Percentiles rank a stretch among this genome's conserved stretches.
phyloP scores from a whole-genome alignment of 108 stramenopile species.

The Skeletonema potamos region DNA sequence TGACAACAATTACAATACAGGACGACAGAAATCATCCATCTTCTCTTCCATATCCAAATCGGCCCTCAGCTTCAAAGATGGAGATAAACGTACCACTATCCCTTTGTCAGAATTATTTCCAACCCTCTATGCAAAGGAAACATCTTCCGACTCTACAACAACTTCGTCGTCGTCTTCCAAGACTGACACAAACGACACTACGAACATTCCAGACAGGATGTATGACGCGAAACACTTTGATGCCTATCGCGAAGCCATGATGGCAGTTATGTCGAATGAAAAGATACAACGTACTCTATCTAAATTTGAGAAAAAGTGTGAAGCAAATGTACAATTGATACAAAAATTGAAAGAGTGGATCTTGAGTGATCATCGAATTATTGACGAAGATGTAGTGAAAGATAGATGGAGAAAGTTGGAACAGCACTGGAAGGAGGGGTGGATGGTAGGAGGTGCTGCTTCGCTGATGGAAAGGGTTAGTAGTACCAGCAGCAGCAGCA shows the following conservation, averaged over 20 bases:
- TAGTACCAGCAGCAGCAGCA: too few relatives aligned
- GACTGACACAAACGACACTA: not conserved
- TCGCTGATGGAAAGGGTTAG: not conserved
- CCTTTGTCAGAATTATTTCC: slow-evolving; percentile 19
- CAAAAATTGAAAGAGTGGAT: slow-evolving; percentile 26
- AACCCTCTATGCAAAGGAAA: slow-evolving; percentile 13
- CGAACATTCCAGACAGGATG: slow-evolving; percentile 13
- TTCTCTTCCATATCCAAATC: slow-evolving; percentile 33
- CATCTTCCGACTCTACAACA: not conserved
- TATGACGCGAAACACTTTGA: slow-evolving; percentile 34
- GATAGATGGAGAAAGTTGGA: slow-evolving; percentile 29
- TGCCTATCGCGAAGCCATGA: slow-evolving; percentile 30
- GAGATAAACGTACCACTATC: not conserved
- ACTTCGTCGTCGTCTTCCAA: not conserved
- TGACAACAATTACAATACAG: not conserved
- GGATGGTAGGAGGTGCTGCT: slow-evolving; percentile 10
- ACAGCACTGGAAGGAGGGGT: slow-evolving; percentile 30
- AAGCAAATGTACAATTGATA: not conserved
- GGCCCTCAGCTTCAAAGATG: slow-evolving; percentile 7
- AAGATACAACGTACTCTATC: slow-evolving; percentile 11
- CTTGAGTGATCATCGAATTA: slow-evolving; percentile 24
- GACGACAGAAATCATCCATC: slow-evolving; percentile 13
- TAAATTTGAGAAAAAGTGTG: slow-evolving; percentile 11
- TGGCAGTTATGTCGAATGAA: slow-evolving; percentile 8
- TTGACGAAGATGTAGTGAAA: slow-evolving; percentile 17